Conservation (phyloP, 768 basidiomycete genomes). For the Hypsizygus marmoreus region DNA sequence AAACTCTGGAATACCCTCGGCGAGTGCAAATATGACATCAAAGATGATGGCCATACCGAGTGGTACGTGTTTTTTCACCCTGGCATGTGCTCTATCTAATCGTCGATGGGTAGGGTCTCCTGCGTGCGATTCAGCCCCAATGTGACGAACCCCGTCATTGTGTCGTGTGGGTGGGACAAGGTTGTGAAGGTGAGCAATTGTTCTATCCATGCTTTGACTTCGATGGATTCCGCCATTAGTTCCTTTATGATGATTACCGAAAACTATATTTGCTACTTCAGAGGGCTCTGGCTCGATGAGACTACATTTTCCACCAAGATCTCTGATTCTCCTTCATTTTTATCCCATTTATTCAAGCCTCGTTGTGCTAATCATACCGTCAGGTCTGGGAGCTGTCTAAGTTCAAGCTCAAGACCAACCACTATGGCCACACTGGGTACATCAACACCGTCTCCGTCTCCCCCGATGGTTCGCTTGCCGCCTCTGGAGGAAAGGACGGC, state of each 20-base stretch:
- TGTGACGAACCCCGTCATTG: conserved; percentile 95
- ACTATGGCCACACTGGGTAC: conserved; percentile 99
- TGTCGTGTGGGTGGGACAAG: conserved; percentile 99
- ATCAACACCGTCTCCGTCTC: conserved; percentile 99
- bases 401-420: conserved; percentile 99
- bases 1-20: conserved; percentile 99
- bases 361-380: conserved; percentile 15
- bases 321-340: conserved; percentile 51
- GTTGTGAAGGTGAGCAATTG: conserved; percentile 87
- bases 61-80: conserved; percentile 54
- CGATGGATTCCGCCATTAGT: conserved; percentile 1
- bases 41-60: conserved; percentile 97
- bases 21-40: conserved; percentile 99
- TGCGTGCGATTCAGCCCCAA: conserved; percentile 99
- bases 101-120: conserved; percentile 71
- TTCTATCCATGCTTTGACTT: conserved; percentile 5
- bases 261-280: conserved; percentile 87
- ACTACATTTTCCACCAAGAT: conserved; percentile 76
- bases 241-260: conserved; percentile 34
- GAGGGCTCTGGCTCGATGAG: conserved; percentile 71
- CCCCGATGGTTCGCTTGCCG: conserved; percentile 97
- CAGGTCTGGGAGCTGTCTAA: conserved; percentile 99
- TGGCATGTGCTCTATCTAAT: conserved; percentile 7
- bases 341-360: conserved; percentile 34
- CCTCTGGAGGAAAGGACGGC: conserved; percentile 98